Evolutionary conservation across 1,139 yeast genomes (phyloP).

Genomic region (Suzukiozyma palmioleophila): DNA sequence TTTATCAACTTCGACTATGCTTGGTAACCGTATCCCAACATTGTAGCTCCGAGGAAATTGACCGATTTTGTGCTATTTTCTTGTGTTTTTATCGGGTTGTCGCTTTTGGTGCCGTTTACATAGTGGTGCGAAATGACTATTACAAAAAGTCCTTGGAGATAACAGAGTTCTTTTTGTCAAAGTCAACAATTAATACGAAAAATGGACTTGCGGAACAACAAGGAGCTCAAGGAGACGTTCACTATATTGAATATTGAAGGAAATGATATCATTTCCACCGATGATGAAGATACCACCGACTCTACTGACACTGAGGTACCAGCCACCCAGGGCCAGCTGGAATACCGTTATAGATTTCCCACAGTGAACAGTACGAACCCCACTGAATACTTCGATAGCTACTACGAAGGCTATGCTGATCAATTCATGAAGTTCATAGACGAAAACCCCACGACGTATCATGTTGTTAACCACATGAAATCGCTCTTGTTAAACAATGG

Average conservation of each 20-base stretch:
- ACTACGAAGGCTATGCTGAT: conserved; percentile 29
- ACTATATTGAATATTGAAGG: not conserved
- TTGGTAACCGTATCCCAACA: no score
- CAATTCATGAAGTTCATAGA: conserved; percentile 57
- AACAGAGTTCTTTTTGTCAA: not conserved
- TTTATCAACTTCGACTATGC: no score
- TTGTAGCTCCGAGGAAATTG: no score
- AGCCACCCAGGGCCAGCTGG: not conserved
- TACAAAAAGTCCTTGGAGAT: not conserved
- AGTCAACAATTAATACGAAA: not conserved
- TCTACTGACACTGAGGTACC: not conserved
- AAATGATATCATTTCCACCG: conserved; percentile 2
- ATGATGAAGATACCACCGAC: conserved; percentile 2
- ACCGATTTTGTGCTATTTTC: no score
- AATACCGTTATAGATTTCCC: not conserved
- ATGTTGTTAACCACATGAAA: conserved; percentile 46
- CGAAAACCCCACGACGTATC: conserved; percentile 59
- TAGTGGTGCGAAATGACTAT: no score
- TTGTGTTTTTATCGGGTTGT: no score
- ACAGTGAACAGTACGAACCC: not conserved
- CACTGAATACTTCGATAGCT: conserved; percentile 7
- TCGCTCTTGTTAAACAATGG: conserved; percentile 44
- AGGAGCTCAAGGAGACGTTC: not conserved
- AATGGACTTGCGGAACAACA: conserved; percentile 1
- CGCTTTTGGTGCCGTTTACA: no score